A percentile compares a stretch with the other conserved stretches of the same genome.
Conservation (phyloP, 2,329 filamentous ascomycete genomes). For the Cladosporium cucumerinum region DNA sequence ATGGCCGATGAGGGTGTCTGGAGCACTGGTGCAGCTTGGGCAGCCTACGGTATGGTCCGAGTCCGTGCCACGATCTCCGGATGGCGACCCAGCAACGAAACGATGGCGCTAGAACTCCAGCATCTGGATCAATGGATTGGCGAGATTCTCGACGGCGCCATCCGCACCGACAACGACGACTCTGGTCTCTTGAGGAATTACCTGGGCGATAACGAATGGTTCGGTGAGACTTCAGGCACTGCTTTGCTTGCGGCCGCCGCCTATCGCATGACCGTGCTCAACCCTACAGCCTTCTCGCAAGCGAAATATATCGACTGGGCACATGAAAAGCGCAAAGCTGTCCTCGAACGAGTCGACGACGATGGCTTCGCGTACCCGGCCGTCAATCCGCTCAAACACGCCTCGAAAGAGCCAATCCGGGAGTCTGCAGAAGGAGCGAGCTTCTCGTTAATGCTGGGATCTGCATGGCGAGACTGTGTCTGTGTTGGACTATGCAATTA, state of each 20-base stretch:
- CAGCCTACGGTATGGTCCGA: conserved; percentile 46
- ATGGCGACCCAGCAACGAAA: conserved; percentile 27
- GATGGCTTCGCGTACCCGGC: conserved; percentile 41
- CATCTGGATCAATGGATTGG: conserved; percentile 35
- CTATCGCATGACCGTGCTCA: conserved; percentile 46
- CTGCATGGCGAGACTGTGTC: conserved; percentile 43
- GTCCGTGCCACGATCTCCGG: conserved; percentile 45
- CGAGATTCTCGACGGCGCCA: conserved; percentile 38
- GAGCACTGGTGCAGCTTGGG: conserved; percentile 51
- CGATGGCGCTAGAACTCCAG: conserved; percentile 24
- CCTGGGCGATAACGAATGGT: conserved; percentile 44
- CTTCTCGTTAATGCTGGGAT: conserved; percentile 43
- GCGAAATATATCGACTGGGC: conserved; percentile 40
- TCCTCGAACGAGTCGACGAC: conserved; percentile 36
- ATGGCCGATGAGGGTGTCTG: conserved; percentile 41
- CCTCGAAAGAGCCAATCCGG: conserved; percentile 32
- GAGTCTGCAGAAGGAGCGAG: conserved; percentile 44
- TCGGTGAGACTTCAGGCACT: conserved; percentile 50
- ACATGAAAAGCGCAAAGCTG: conserved; percentile 37
- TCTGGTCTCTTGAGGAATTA: conserved; percentile 47
- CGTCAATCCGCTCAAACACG: conserved; percentile 42
- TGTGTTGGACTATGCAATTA: conserved; percentile 24
- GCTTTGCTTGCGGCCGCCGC: conserved; percentile 44
- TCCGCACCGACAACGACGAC: conserved; percentile 33
- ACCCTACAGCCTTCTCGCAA: conserved; percentile 36